Evolutionary conservation across 176 grass and related monocot species (phyloP).

Genomic region (Paspalum vaginatum): DNA sequence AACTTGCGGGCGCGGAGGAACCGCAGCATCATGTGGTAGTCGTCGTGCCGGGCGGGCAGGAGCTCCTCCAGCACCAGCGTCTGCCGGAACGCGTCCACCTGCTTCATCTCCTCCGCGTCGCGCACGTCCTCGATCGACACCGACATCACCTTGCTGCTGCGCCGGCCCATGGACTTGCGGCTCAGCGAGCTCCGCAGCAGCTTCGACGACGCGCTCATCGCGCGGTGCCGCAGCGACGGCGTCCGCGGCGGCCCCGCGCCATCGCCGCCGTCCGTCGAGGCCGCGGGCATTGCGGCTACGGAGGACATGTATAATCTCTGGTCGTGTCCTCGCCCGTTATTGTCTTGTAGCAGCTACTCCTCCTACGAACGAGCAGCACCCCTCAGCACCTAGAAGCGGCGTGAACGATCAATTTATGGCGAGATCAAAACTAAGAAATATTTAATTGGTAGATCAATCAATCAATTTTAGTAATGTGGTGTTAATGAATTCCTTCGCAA

Average conservation of each 20-base stretch:
- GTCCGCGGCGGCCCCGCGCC: not conserved
- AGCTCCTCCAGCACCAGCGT: slow-evolving; percentile 94
- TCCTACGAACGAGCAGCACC: not conserved
- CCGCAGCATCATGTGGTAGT: slow-evolving; percentile 99
- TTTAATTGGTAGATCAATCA: not conserved
- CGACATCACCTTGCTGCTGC: slow-evolving; percentile 98
- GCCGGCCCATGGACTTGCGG: slow-evolving; percentile 56
- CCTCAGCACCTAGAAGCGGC: not conserved
- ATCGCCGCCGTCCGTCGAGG: not conserved
- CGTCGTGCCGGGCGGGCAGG: slow-evolving; percentile 88
- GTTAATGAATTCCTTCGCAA: not conserved
- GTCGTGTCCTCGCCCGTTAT: not conserved
- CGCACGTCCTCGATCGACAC: slow-evolving; percentile 92
- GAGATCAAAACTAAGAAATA: not conserved
- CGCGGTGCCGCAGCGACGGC: slow-evolving; percentile 68
- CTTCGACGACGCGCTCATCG: slow-evolving; percentile 87
- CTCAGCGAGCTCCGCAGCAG: slow-evolving; percentile 74
- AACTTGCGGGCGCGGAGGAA: slow-evolving; percentile 87
- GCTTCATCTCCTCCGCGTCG: slow-evolving; percentile 79
- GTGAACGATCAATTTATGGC: not conserved
- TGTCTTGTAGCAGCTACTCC: too few relatives aligned
- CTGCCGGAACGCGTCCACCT: slow-evolving; percentile 96
- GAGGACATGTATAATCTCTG: not conserved
- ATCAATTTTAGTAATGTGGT: not conserved
- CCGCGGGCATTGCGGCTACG: slow-evolving; percentile 24